Conservation (phyloP, 2,329 filamentous ascomycete genomes). For the Xylariaceae sp. region DNA sequence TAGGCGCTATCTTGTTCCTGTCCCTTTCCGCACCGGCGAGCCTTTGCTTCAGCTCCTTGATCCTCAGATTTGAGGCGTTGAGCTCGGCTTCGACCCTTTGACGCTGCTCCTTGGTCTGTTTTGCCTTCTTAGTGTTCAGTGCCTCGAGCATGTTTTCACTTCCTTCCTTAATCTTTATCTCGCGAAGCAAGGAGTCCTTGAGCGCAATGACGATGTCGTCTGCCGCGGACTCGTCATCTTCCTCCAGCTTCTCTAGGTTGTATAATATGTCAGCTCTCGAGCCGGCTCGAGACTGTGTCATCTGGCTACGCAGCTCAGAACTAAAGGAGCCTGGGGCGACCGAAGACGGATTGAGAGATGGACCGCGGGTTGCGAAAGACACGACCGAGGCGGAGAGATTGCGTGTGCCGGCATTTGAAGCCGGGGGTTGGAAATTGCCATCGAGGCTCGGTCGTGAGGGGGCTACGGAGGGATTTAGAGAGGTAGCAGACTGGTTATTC, state of each 20-base stretch:
- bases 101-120: conserved; percentile 89
- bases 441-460: conserved; percentile 58
- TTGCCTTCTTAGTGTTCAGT: conserved; percentile 90
- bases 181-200: conserved; percentile 87
- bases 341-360: conserved; percentile 74
- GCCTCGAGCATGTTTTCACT: conserved; percentile 98
- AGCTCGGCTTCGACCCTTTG: conserved; percentile 84
- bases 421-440: conserved; percentile 56
- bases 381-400: conserved; percentile 60
- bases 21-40: conserved; percentile 66
- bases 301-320: conserved; percentile 79
- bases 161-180: conserved; percentile 96
- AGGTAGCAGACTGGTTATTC: conserved; percentile 50
- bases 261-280: conserved; percentile 61
- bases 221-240: conserved; percentile 62
- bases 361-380: conserved; percentile 70
- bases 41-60: conserved; percentile 65
- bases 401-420: conserved; percentile 50
- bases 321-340: conserved; percentile 86
- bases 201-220: conserved; percentile 79
- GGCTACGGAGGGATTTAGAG: conserved; percentile 47
- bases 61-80: conserved; percentile 81
- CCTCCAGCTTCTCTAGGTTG: conserved; percentile 65
- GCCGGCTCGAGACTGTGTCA: conserved; percentile 69
- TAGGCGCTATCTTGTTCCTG: conserved; percentile 53